Evolutionary conservation across 495 filamentous ascomycete species (phyloP).

Genomic region (Friedmanniomyces endolithicus): DNA sequence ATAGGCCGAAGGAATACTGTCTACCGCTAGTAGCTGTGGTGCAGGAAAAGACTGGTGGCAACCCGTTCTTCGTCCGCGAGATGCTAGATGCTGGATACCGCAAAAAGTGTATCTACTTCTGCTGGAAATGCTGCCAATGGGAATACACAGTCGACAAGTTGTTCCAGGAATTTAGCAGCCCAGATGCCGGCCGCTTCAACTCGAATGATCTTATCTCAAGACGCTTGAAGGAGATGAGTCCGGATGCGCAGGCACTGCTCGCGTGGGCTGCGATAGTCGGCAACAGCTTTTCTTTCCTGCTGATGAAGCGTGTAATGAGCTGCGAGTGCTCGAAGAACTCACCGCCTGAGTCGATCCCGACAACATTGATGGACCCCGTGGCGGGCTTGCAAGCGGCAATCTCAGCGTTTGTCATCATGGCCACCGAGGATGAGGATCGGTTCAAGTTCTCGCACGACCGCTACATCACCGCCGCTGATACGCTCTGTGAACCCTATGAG

Average conservation of each 20-base stretch:
- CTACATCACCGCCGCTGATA: slow-evolving; percentile 61
- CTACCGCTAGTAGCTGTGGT: slow-evolving; percentile 57
- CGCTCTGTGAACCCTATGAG: slow-evolving; percentile 53
- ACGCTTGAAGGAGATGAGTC: slow-evolving; percentile 60
- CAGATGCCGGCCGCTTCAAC: slow-evolving; percentile 62
- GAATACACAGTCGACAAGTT: slow-evolving; percentile 72
- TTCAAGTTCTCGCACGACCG: slow-evolving; percentile 73
- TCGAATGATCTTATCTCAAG: slow-evolving; percentile 67
- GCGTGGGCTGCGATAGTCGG: slow-evolving; percentile 78
- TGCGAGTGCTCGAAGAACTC: slow-evolving; percentile 32
- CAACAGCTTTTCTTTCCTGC: slow-evolving; percentile 62
- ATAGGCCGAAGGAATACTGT: slow-evolving; percentile 45
- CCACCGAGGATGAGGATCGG: slow-evolving; percentile 64
- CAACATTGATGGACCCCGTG: slow-evolving; percentile 42
- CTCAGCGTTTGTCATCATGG: slow-evolving; percentile 60
- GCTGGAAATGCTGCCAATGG: slow-evolving; percentile 65
- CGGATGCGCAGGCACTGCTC: slow-evolving; percentile 59
- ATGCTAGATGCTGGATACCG: slow-evolving; percentile 81
- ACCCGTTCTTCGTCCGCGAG: slow-evolving; percentile 79
- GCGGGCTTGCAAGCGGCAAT: slow-evolving; percentile 67
- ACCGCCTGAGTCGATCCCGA: slow-evolving; percentile 12
- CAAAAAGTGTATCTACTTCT: slow-evolving; percentile 75
- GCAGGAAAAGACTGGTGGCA: slow-evolving; percentile 69
- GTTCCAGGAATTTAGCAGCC: slow-evolving; percentile 67
- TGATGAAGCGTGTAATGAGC: slow-evolving; percentile 64